Conservation (phyloP, 73 alveolate genomes). For the Paramecium sexaurelia region DNA sequence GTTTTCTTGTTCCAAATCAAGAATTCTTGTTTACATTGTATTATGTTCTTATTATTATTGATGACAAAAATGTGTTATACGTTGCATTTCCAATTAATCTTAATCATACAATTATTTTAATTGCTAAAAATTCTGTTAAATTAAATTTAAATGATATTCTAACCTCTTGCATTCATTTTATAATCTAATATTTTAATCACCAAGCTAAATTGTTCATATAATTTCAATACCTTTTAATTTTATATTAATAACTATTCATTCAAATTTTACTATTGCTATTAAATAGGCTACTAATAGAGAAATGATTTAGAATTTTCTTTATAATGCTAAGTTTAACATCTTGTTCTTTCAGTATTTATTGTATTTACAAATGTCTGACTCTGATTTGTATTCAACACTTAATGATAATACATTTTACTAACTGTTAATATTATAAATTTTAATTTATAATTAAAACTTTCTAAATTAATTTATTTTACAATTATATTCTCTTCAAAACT, state of each 20-base stretch:
- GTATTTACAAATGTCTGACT: neutral
- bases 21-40: constrained; percentile 18
- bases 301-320: neutral
- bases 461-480: neutral
- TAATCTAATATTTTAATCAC: neutral
- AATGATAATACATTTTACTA: constrained; percentile 19
- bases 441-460: neutral
- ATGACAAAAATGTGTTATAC: neutral
- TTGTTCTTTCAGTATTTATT: neutral
- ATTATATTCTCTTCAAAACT: neutral
- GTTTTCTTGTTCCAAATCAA: constrained; percentile 32
- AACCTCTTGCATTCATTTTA: constrained; percentile 6
- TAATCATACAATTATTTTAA: constrained; percentile 23
- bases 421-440: neutral
- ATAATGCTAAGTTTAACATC: constrained; percentile 1
- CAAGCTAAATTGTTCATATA: neutral
- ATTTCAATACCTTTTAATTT: neutral
- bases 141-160: neutral
- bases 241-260: constrained; percentile 1
- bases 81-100: neutral
- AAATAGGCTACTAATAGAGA: neutral
- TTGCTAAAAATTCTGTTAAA: neutral
- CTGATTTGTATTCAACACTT: constrained; percentile 22
- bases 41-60: neutral
- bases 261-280: neutral